These are phyloP conservation scores for Ascochyta clinopodiicola DNA, from an alignment of 2,329 filamentous ascomycete species.

Conservation along the genomic window DNA sequence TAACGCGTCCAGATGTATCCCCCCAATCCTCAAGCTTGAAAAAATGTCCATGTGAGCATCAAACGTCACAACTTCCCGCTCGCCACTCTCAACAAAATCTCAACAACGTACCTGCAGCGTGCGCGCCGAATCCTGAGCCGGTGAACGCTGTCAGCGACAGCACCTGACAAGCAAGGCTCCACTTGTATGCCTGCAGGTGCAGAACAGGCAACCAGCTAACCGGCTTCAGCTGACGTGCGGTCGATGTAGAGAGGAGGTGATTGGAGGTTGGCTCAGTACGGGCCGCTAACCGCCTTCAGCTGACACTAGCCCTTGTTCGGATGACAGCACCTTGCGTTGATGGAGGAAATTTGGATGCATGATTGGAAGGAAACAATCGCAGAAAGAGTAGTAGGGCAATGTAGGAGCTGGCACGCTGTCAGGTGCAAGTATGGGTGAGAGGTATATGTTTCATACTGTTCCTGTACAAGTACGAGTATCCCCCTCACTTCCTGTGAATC, in stretches of 20 bases:
- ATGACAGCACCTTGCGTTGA: constrained; percentile 1
- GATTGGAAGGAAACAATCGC: not conserved
- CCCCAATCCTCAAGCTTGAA: not conserved
- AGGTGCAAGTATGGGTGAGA: not conserved
- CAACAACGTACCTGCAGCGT: constrained; percentile 6
- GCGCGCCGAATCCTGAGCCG: not conserved
- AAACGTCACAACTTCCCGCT: constrained; percentile 1
- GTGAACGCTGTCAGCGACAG: constrained; percentile 9
- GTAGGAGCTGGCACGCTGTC: not conserved
- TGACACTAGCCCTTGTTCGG: constrained; percentile 2
- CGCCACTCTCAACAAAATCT: constrained; percentile 11
- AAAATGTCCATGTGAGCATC: constrained; percentile 7
- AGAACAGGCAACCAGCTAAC: not conserved
- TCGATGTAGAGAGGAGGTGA: not conserved
- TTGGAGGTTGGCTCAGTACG: not conserved
- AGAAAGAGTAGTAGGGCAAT: not conserved
- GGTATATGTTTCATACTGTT: not conserved
- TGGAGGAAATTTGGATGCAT: not conserved
- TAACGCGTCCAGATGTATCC: too few relatives aligned
- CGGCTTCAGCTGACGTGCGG: not conserved
- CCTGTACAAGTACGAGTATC: not conserved
- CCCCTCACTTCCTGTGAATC: not conserved
- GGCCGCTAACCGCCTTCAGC: not conserved
- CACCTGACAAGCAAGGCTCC: constrained; percentile 9
- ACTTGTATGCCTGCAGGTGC: constrained; percentile 2